phyloP scores from a whole-genome alignment of 1,139 yeast genomes.

The Diutina sp. region DNA sequence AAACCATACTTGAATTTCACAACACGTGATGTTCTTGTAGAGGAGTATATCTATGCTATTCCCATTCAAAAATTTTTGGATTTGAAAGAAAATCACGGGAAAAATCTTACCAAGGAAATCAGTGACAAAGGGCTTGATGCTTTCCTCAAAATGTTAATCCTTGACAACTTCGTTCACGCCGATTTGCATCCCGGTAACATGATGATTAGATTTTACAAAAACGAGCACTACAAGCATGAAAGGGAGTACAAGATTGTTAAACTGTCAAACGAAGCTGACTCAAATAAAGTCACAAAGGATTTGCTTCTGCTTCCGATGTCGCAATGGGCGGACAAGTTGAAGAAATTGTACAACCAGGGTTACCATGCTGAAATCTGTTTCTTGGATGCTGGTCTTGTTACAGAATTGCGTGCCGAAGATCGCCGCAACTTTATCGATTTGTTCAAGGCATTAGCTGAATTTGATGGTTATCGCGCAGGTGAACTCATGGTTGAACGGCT shows the following conservation, averaged over 20 bases:
- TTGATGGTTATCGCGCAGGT: conserved; percentile 92
- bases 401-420: conserved; percentile 70
- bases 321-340: conserved; percentile 39
- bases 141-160: conserved; percentile 79
- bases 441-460: conserved; percentile 78
- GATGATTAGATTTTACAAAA: conserved; percentile 61
- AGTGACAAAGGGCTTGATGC: conserved; percentile 87
- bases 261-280: conserved; percentile 31
- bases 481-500: conserved; percentile 92
- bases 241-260: conserved; percentile 36
- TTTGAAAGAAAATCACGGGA: conserved; percentile 28
- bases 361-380: conserved; percentile 83
- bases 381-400: conserved; percentile 85
- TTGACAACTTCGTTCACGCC: conserved; percentile 91
- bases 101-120: conserved; percentile 54
- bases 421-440: conserved; percentile 79
- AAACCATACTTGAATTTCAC: conserved; percentile 56
- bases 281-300: conserved; percentile 33
- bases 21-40: conserved; percentile 68
- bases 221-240: conserved; percentile 29
- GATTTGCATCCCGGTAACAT: conserved; percentile 96
- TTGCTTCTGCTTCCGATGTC: conserved; percentile 27
- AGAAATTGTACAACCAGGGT: conserved; percentile 40
- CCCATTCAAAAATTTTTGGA: conserved; percentile 62
- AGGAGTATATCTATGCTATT: conserved; percentile 72